These are phyloP conservation scores for Colletotrichum sp. DNA, from an alignment of 2,329 filamentous ascomycete species.

Conservation along the genomic window DNA sequence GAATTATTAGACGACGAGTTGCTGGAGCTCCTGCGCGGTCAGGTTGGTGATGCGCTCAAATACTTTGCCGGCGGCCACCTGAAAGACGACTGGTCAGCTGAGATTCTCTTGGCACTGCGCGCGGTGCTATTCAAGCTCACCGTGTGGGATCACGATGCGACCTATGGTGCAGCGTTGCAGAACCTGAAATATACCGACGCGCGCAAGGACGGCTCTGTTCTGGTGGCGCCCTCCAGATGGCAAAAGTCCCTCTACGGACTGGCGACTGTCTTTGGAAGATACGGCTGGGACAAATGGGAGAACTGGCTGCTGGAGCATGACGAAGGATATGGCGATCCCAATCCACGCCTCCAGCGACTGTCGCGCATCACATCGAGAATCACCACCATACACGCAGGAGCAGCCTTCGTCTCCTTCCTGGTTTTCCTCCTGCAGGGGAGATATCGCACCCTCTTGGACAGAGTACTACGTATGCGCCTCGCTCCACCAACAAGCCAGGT, in stretches of 20 bases:
- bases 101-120: constrained; percentile 80
- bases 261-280: constrained; percentile 84
- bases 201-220: constrained; percentile 64
- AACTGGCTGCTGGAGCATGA: constrained; percentile 80
- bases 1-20: constrained; percentile 95
- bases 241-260: constrained; percentile 88
- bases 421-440: constrained; percentile 90
- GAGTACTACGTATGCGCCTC: constrained; percentile 82
- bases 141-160: constrained; percentile 95
- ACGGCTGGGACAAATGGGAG: constrained; percentile 93
- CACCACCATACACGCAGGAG: constrained; percentile 78
- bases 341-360: constrained; percentile 58
- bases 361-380: constrained; percentile 71
- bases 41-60: constrained; percentile 87
- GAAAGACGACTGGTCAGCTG: constrained; percentile 84
- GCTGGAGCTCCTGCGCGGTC: constrained; percentile 80
- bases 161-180: constrained; percentile 91
- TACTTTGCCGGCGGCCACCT: constrained; percentile 79
- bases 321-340: constrained; percentile 70
- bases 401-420: constrained; percentile 84
- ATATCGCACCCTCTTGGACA: constrained; percentile 89
- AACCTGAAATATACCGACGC: constrained; percentile 91
- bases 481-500: constrained; percentile 85
- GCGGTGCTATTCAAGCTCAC: constrained; percentile 90
- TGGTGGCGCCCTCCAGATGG: constrained; percentile 74